Evolutionary conservation across 2,329 filamentous ascomycete species (phyloP), one percentile per base, ranked within the genome.

Genomic region (Apiospora kogelbergensis): DNA sequence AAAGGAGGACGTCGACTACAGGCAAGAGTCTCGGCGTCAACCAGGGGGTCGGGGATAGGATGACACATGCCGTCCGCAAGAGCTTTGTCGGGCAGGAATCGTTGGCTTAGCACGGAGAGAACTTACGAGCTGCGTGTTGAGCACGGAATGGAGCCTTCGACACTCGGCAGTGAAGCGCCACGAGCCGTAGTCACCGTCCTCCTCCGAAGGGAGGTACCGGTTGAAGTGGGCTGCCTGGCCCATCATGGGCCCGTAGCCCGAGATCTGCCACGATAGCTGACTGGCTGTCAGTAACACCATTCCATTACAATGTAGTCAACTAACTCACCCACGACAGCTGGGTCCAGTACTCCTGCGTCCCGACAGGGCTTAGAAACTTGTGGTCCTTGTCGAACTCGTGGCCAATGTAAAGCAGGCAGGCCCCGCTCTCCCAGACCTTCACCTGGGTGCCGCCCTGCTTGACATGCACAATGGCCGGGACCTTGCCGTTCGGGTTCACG

Each of bases 301-400:
- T n/a, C n/a, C n/a, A n/a, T n/a, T n/a, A n/a, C n/a, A n/a, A n/a
- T n/a, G n/a, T n/a, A n/a, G n/a, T n/a, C n/a, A n/a, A n/a, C n/a
- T n/a, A 33, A 67, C 71, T 69, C 71, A 74, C 74, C 74, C 75
- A 75, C 33, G 71, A 75, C 41, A 74, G 42, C 70, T 74, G 72
- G 15, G 68, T 67, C 72, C 71, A 76, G 66, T 76, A 76, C 46
- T 70, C 73, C 6, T 66, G 65, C 6, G 73, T 75, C n/a, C 70
- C 72, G 17, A 68, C 6, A 15, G 71, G 69, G 26, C 73, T 73
- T 7, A 72, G 74, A 33, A 76, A 30, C 70, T 71, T 72, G 63
- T 74, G 48, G n/a, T 72, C 72, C 64, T 72, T 74, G 53, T 75
- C 74, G 22, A 75, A 76, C 66, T 72, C 72, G 66, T 64, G 70